These are phyloP conservation scores for Aspergillus nidulans DNA, from an alignment of 495 filamentous ascomycete species.

Conservation along the genomic window DNA sequence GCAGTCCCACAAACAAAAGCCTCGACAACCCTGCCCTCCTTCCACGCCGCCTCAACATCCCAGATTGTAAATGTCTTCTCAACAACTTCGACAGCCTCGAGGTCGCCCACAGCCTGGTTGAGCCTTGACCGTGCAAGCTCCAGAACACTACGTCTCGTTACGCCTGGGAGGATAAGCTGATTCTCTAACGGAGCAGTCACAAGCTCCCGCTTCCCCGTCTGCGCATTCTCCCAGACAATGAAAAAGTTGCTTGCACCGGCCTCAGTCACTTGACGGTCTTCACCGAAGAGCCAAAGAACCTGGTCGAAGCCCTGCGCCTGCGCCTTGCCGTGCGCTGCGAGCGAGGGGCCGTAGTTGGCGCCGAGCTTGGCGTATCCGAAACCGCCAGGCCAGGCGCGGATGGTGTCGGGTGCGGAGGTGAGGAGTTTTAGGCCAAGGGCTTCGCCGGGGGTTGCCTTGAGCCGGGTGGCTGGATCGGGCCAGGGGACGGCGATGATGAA, in stretches of 20 bases:
- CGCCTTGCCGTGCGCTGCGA: slow-evolving; percentile 73
- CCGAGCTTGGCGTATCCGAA: slow-evolving; percentile 89
- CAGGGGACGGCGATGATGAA: slow-evolving; percentile 77
- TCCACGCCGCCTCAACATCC: slow-evolving; percentile 67
- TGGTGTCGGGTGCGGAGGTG: slow-evolving; percentile 68
- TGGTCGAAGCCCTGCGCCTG: slow-evolving; percentile 69
- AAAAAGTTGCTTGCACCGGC: slow-evolving; percentile 94
- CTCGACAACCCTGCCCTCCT: slow-evolving; percentile 76
- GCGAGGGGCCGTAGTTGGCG: slow-evolving; percentile 82
- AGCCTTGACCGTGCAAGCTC: slow-evolving; percentile 66
- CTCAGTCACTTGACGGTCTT: slow-evolving; percentile 73
- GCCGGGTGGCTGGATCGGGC: slow-evolving; percentile 45
- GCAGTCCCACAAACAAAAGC: slow-evolving; percentile 86
- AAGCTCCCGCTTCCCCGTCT: slow-evolving; percentile 62
- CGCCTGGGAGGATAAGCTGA: slow-evolving; percentile 77
- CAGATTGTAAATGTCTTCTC: slow-evolving; percentile 76
- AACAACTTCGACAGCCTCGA: slow-evolving; percentile 64
- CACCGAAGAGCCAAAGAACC: slow-evolving; percentile 86
- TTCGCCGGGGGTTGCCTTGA: slow-evolving; percentile 22
- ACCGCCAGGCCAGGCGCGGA: slow-evolving; percentile 89
- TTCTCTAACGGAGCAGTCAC: slow-evolving; percentile 79
- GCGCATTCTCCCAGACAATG: slow-evolving; percentile 68
- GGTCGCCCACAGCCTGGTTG: slow-evolving; percentile 26
- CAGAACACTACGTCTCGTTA: slow-evolving; percentile 73
- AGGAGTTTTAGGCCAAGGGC: slow-evolving; percentile 67